Evolutionary conservation across 176 grass and related monocot species (phyloP).

Genomic region (Miscanthus lutarioriparius): DNA sequence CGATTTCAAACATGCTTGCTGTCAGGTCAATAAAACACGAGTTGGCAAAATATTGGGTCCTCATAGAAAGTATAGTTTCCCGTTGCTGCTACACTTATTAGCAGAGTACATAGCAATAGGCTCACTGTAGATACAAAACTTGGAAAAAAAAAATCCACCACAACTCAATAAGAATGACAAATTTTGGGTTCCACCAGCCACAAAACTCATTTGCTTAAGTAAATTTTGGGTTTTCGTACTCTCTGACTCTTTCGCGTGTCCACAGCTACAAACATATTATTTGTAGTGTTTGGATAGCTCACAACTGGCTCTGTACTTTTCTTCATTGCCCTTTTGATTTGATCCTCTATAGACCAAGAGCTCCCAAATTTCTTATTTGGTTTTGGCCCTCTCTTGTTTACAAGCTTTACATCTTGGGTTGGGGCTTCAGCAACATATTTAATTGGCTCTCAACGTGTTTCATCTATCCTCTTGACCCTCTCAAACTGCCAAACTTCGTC

Average conservation of each 20-base stretch:
- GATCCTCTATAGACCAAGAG: neutral
- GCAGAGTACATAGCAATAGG: neutral
- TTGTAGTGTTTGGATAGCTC: neutral
- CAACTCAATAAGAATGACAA: neutral
- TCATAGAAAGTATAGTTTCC: neutral
- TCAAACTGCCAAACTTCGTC: slow-evolving; percentile 42
- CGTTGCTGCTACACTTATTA: too few relatives aligned
- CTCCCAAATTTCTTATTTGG: slow-evolving; percentile 25
- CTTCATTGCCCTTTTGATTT: slow-evolving; percentile 17
- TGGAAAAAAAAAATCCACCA: neutral
- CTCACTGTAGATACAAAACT: neutral
- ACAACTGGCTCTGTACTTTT: neutral
- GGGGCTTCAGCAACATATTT: neutral
- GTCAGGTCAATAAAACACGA: too few relatives aligned
- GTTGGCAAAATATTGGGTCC: neutral
- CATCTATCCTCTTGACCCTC: neutral
- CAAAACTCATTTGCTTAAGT: slow-evolving; percentile 3
- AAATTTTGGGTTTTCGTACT: slow-evolving; percentile 36
- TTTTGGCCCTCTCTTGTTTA: slow-evolving; percentile 25
- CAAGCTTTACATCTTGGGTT: neutral
- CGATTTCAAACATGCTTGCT: neutral
- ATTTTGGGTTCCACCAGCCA: too few relatives aligned
- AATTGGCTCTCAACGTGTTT: neutral
- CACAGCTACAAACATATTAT: slow-evolving; percentile 23
- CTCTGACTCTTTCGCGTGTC: slow-evolving; percentile 30